Conservation (phyloP, 2,329 filamentous ascomycete species). For the Hypoxylon sp. region DNA sequence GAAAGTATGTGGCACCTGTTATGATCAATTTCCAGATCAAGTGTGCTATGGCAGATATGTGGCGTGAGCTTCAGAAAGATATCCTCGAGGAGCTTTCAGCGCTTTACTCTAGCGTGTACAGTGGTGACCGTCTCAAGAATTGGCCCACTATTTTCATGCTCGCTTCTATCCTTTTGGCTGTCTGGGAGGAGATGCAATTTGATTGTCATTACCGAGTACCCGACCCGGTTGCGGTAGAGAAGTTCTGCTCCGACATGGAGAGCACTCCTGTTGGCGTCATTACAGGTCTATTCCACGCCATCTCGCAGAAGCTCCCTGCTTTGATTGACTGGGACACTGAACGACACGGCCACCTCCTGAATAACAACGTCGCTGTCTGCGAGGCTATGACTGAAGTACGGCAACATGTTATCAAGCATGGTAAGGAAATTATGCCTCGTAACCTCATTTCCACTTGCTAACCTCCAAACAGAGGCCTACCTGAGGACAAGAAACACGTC, state of each 20-base stretch:
- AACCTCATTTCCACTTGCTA: slow-evolving; percentile 54
- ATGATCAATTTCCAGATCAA: slow-evolving; percentile 99
- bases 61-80: slow-evolving; percentile 96
- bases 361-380: slow-evolving; percentile 92
- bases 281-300: slow-evolving; percentile 96
- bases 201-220: slow-evolving; percentile 96
- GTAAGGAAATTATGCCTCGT: slow-evolving; percentile 68
- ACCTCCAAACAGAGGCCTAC: slow-evolving; percentile 80
- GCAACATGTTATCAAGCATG: slow-evolving; percentile 92
- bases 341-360: slow-evolving; percentile 90
- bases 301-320: slow-evolving; percentile 93
- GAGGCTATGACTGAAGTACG: slow-evolving; percentile 97
- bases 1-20: slow-evolving; percentile 92
- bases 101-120: slow-evolving; percentile 98
- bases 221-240: slow-evolving; percentile 85
- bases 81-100: slow-evolving; percentile 93
- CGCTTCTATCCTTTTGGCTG: slow-evolving; percentile 89
- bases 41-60: slow-evolving; percentile 96
- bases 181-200: slow-evolving; percentile 99
- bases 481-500: slow-evolving; percentile 83
- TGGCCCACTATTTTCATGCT: slow-evolving; percentile 99
- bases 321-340: slow-evolving; percentile 95
- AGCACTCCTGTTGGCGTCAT: slow-evolving; percentile 95
- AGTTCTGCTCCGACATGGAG: slow-evolving; percentile 98
- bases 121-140: slow-evolving; percentile 96